Evolutionary conservation across 2,329 filamentous ascomycete species (phyloP), one percentile per base, ranked within the genome.

Genomic region (Botrytis sinoallii): DNA sequence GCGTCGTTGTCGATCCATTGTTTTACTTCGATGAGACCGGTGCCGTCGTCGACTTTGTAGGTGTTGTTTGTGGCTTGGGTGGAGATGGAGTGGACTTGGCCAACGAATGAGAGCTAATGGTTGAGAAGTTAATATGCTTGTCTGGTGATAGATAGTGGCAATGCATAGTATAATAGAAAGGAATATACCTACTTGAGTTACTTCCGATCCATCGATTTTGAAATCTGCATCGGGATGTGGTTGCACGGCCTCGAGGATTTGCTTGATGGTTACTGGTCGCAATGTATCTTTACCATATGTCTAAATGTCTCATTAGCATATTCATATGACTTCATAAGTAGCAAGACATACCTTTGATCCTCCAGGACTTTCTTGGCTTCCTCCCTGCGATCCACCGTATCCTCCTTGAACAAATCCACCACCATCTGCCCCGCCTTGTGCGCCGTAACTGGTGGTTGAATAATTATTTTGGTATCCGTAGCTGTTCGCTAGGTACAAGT

Each of bases 11-110:
- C 85, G 73, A 93, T 87, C 92, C 93, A 97, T 82, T 92, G 91
- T 85, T 96, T 97, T 77, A 94, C 95, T 83, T 99, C 97, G 79
- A 98, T 91, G 75, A 91, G 87, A 75, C 94, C 95, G 1, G 97
- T 99, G 82, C 96, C 96, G 83, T 99, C 96, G 84, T 99, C 96
- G 79, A 99, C 86, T 80, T 91, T 93, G 87, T 97, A 97, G 64
- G 93, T 97, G 78, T 94, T 90, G 84, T 97, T 97, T 77, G 95
- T 98, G 59, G 92, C 89, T 84, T 97, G 94, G n/a, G 89, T 88
- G 81, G 90, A 92, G 83, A 98, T 90, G 83, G 91, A 91, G 82
- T 94, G 93, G 79, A 99, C 91, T 86, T 98, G 95, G 70, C 93
- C 96, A 75, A 99, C 90, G 78, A 98, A 91, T 44, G 93, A 95